Evolutionary conservation across 2,329 filamentous ascomycete genomes (phyloP).

Genomic region (Didymella segeticola): DNA sequence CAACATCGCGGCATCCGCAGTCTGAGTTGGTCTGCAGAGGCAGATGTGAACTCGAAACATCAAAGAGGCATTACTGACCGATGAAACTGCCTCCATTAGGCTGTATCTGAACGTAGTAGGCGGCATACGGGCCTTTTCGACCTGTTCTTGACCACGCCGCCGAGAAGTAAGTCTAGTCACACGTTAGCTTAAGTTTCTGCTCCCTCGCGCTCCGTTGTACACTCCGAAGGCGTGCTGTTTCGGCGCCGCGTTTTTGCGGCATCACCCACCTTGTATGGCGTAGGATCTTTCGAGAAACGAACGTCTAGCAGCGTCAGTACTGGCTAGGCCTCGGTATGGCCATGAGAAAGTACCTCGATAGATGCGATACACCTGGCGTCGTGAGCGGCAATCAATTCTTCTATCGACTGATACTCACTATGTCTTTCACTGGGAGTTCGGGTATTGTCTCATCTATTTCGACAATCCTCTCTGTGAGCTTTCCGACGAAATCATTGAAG

Average conservation of each 20-base stretch:
- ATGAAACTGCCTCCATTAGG: constrained; percentile 71
- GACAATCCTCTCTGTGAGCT: constrained; percentile 72
- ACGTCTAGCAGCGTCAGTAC: constrained; percentile 61
- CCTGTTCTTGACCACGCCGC: constrained; percentile 88
- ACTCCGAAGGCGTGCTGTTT: background rate
- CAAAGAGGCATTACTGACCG: constrained; percentile 59
- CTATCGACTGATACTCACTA: constrained; percentile 57
- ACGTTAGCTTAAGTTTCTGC: constrained; percentile 25
- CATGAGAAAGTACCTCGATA: constrained; percentile 62
- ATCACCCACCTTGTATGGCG: constrained; percentile 79
- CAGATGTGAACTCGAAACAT: background rate
- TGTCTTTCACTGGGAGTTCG: constrained; percentile 83
- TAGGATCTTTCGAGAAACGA: constrained; percentile 82
- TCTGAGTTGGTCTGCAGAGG: background rate
- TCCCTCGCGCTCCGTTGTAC: background rate
- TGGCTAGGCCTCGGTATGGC: background rate
- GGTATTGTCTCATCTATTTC: constrained; percentile 82
- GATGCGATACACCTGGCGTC: constrained; percentile 74
- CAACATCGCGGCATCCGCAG: background rate
- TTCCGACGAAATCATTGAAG: constrained; percentile 79
- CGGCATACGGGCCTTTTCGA: constrained; percentile 70
- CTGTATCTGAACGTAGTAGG: constrained; percentile 86
- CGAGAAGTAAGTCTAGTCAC: constrained; percentile 74
- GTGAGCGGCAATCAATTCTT: constrained; percentile 13
- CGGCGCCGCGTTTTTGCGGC: background rate